Percentiles rank a stretch among this genome's conserved stretches.
Conservation (phyloP, 2,329 filamentous ascomycete species). For the Coleophoma crateriformis region DNA sequence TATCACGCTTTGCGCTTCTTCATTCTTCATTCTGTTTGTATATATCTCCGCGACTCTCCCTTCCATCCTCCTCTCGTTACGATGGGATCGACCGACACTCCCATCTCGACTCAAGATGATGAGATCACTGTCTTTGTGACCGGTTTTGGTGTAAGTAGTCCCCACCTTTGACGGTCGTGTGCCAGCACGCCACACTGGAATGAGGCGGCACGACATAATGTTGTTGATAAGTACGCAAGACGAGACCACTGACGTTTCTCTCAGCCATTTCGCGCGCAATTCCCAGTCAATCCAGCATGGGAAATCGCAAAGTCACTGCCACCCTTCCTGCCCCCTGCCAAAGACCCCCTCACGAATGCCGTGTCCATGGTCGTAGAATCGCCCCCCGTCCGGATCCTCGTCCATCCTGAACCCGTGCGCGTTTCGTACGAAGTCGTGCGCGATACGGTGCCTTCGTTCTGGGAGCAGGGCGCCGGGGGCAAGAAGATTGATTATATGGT, state of each 20-base stretch:
- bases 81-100: constrained; percentile 13
- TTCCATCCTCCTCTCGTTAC: not conserved
- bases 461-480: constrained; percentile 19
- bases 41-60: not conserved
- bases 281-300: constrained; percentile 74
- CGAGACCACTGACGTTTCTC: not conserved
- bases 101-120: constrained; percentile 24
- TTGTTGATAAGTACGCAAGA: not conserved
- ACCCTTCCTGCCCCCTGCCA: constrained; percentile 48
- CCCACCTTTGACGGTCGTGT: not conserved
- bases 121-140: constrained; percentile 56
- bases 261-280: constrained; percentile 70
- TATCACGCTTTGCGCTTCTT: too few relatives aligned
- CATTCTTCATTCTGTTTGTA: not conserved
- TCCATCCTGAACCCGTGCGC: constrained; percentile 61
- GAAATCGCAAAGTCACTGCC: constrained; percentile 70
- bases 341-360: constrained; percentile 13
- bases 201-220: not conserved
- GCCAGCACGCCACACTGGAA: not conserved
- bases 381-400: constrained; percentile 53
- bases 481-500: constrained; percentile 58
- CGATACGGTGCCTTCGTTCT: constrained; percentile 54
- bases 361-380: constrained; percentile 24
- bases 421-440: constrained; percentile 68
- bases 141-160: constrained; percentile 50